Conservation (phyloP, 768 basidiomycete genomes). For the Gloeophyllum trabeum region DNA sequence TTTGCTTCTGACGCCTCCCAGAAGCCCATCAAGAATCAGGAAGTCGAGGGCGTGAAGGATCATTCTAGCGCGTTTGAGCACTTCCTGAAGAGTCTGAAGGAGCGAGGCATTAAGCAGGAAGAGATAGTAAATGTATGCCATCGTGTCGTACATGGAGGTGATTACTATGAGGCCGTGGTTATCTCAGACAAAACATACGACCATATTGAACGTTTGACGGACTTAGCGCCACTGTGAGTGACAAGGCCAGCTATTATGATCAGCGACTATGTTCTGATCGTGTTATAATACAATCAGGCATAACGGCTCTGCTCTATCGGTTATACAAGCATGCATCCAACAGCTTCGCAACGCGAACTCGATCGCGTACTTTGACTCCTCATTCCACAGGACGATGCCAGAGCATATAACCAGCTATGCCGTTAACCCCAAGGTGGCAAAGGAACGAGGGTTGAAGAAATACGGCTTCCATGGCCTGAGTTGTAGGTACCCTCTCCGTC, state of each 20-base stretch:
- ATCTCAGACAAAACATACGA: constrained; percentile 60
- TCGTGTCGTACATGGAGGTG: constrained; percentile 83
- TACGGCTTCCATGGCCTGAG: constrained; percentile 90
- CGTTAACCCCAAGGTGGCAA: constrained; percentile 51
- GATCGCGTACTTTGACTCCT: constrained; percentile 82
- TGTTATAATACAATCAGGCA: constrained; percentile 27
- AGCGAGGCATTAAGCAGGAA: constrained; percentile 27
- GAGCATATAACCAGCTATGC: constrained; percentile 71
- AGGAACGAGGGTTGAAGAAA: constrained; percentile 62
- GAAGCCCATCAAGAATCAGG: constrained; percentile 27
- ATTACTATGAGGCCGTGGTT: constrained; percentile 56
- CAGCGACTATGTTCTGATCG: constrained; percentile 1
- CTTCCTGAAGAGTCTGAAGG: constrained; percentile 40
- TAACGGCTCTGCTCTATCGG: constrained; percentile 48
- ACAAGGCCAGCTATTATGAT: constrained; percentile 1
- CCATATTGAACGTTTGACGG: constrained; percentile 64
- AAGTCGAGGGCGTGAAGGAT: constrained; percentile 30
- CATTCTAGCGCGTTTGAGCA: constrained; percentile 53
- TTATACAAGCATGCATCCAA: constrained; percentile 49
- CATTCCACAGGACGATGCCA: constrained; percentile 74
- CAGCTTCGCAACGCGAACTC: constrained; percentile 58
- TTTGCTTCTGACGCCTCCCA: constrained; percentile 12
- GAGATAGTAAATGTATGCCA: constrained; percentile 53
- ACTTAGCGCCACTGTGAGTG: constrained; percentile 70
- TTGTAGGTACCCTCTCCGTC: constrained; percentile 26